phyloP scores from a whole-genome alignment of 495 filamentous ascomycete genomes.

The Bombardia bombarda region DNA sequence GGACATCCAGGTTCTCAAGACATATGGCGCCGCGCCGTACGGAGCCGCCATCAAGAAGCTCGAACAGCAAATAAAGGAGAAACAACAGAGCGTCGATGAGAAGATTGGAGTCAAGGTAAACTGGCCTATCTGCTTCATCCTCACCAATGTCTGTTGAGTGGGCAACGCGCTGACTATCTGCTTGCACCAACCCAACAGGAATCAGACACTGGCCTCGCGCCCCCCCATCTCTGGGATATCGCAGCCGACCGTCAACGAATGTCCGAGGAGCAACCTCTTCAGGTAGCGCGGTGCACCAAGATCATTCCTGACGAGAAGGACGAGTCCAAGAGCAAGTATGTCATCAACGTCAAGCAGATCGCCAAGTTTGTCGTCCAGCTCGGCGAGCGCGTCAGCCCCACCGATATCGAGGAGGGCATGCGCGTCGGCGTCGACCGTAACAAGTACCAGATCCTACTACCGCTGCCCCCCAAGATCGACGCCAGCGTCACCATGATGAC shows the following conservation, averaged over 20 bases:
- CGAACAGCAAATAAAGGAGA: conserved; percentile 97
- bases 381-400: conserved; percentile 91
- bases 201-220: conserved; percentile 96
- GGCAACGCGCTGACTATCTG: conserved; percentile 4
- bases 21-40: conserved; percentile 95
- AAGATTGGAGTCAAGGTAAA: conserved; percentile 72
- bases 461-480: conserved; percentile 98
- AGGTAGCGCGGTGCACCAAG: conserved; percentile 97
- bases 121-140: too few relatives aligned
- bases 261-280: conserved; percentile 94
- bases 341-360: conserved; percentile 99
- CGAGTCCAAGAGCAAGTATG: conserved; percentile 97
- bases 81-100: conserved; percentile 92
- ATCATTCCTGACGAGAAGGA: conserved; percentile 98
- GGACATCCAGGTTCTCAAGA: conserved; percentile 98
- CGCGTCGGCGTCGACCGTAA: conserved; percentile 95
- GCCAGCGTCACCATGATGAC: conserved; percentile 99
- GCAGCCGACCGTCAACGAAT: conserved; percentile 96
- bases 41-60: conserved; percentile 86
- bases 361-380: conserved; percentile 99
- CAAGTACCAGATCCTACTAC: conserved; percentile 97
- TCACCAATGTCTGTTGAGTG: too few relatives aligned
- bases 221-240: conserved; percentile 98
- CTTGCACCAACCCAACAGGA: conserved; percentile 49
- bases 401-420: conserved; percentile 99